Conservation (phyloP, 2,329 filamentous ascomycete genomes). For the Bipolaris bicolor region DNA sequence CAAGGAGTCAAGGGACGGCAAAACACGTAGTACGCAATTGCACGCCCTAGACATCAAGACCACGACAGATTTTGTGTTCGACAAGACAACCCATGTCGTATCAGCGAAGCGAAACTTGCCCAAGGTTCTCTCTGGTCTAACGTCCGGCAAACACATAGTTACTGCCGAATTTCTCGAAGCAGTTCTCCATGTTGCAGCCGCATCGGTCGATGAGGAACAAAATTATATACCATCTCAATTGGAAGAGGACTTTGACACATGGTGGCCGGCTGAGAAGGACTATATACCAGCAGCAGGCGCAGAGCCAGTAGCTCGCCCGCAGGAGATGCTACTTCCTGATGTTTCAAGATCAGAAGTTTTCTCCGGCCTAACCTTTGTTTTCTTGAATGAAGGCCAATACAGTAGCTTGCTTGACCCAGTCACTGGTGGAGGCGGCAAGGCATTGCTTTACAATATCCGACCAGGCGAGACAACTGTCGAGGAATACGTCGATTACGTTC, state of each 20-base stretch:
- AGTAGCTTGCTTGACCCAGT: conserved; percentile 77
- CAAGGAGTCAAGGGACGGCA: conserved; percentile 64
- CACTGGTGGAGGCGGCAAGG: conserved; percentile 81
- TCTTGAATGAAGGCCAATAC: conserved; percentile 77
- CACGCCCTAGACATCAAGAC: conserved; percentile 91
- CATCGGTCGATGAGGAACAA: conserved; percentile 44
- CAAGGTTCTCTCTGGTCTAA: conserved; percentile 83
- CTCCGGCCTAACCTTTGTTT: conserved; percentile 85
- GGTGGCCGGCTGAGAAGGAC: conserved; percentile 77
- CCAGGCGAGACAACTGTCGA: conserved; percentile 70
- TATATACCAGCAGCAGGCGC: conserved; percentile 76
- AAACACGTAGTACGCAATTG: conserved; percentile 64
- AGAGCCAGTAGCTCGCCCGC: conserved; percentile 73
- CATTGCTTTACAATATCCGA: conserved; percentile 68
- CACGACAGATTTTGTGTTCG: conserved; percentile 71
- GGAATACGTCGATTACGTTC: conserved; percentile 80
- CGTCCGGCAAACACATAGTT: conserved; percentile 81
- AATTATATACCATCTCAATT: conserved; percentile 64
- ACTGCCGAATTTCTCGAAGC: conserved; percentile 74
- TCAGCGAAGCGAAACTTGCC: conserved; percentile 89
- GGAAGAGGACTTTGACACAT: conserved; percentile 77
- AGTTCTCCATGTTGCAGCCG: conserved; percentile 65
- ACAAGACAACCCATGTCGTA: conserved; percentile 83
- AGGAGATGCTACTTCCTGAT: conserved; percentile 75
- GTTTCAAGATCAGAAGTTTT: conserved; percentile 72